phyloP scores from a whole-genome alignment of 106 monocot species.

The Xerophyta viscosa region DNA sequence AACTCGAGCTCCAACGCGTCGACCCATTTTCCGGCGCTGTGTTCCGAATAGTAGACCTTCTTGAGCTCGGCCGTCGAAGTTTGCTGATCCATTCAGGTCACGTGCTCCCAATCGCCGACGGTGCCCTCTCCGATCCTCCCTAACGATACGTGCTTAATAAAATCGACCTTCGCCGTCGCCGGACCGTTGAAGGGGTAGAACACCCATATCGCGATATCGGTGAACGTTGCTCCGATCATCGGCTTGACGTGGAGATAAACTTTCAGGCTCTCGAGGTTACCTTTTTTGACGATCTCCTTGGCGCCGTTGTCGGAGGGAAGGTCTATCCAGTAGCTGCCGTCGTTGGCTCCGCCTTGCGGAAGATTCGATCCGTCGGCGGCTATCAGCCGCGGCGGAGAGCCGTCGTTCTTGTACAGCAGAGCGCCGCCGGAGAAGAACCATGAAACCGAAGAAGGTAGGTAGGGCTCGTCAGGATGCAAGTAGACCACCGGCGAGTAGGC shows the following conservation, averaged over 20 bases:
- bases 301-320: conserved; percentile 27
- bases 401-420: conserved; percentile 41
- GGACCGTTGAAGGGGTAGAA: conserved; percentile 90
- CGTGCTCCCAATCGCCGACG: conserved; percentile 92
- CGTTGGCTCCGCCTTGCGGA: conserved; percentile 62
- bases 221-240: conserved; percentile 52
- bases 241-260: conserved; percentile 69
- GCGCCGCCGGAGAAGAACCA: conserved; percentile 85
- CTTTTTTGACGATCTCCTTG: conserved; percentile 33
- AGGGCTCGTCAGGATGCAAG: conserved; percentile 60
- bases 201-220: conserved; percentile 68
- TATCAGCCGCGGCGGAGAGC: conserved; percentile 14
- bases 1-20: conserved; percentile 47
- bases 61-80: conserved; percentile 53
- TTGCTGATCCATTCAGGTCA: conserved; percentile 73
- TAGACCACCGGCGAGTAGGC: conserved; percentile 52
- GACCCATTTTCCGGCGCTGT: conserved; percentile 58
- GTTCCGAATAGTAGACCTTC: conserved; percentile 59
- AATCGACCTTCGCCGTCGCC: conserved; percentile 37
- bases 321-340: conserved; percentile 76
- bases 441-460: conserved; percentile 58
- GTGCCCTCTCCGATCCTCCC: conserved; percentile 72
- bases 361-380: conserved; percentile 45
- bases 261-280: conserved; percentile 35
- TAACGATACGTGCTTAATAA: conserved; percentile 20